phyloP scores from a whole-genome alignment of 331 rosid species.

The Pyracantha coccinea region DNA sequence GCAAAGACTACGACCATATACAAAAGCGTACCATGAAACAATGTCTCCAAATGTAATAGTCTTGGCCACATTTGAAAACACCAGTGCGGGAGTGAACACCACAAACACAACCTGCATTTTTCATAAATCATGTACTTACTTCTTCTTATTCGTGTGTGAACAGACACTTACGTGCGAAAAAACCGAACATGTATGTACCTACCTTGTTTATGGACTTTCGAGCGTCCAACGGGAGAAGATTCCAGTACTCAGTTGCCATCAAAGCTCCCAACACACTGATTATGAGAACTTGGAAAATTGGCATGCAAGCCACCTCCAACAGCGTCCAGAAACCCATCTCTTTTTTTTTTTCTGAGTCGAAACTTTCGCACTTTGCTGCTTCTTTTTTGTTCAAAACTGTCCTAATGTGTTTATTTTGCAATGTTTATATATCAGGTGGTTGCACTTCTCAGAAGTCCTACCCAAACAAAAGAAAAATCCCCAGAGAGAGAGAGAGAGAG shows the following conservation, averaged over 20 bases:
- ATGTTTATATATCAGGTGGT: neutral
- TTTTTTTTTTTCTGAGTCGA: neutral
- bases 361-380: neutral
- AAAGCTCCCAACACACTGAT: constrained; percentile 71
- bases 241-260: constrained; percentile 47
- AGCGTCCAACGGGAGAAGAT: constrained; percentile 48
- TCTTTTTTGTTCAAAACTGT: neutral
- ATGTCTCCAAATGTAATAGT: constrained; percentile 71
- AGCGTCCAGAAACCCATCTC: constrained; percentile 60
- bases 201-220: constrained; percentile 74
- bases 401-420: neutral
- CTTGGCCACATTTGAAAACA: constrained; percentile 61
- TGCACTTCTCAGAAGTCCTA: neutral
- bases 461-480: neutral
- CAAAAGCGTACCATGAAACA: constrained; percentile 58
- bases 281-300: constrained; percentile 65
- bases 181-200: neutral
- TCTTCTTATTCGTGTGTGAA: neutral
- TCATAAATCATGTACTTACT: neutral
- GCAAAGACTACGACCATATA: neutral
- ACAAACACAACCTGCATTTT: constrained; percentile 62
- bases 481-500: neutral
- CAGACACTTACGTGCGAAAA: neutral
- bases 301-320: constrained; percentile 66
- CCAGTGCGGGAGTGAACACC: constrained; percentile 71